A percentile compares a stretch with the other conserved stretches of the same genome.
Evolutionary conservation across 805 yeast genomes (phyloP).

Genomic region (Lipomyces chichibuensis): DNA sequence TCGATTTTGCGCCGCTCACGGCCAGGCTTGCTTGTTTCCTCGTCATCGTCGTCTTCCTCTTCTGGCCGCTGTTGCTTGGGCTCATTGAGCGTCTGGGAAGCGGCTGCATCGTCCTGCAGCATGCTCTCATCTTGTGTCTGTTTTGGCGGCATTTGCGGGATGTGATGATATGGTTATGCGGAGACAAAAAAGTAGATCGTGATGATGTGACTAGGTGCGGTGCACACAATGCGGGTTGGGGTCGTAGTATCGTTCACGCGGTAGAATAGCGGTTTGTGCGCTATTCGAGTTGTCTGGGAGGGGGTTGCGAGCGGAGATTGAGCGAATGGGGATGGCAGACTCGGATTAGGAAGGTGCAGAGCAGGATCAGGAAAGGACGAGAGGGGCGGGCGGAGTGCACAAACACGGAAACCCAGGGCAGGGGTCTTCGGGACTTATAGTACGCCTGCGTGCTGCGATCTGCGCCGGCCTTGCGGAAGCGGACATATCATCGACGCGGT

Average conservation of each 20-base stretch:
- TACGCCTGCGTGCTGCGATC: neutral
- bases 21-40: conserved; percentile 46
- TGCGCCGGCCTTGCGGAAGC: neutral
- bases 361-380: conserved; percentile 29
- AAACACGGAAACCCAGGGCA: conserved; percentile 24
- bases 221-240: neutral
- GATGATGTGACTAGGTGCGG: neutral
- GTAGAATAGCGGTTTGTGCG: neutral
- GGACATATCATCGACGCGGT: neutral
- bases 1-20: conserved; percentile 88
- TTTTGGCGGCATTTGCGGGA: neutral
- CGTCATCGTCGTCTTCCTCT: conserved; percentile 55
- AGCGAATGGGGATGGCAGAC: conserved; percentile 4
- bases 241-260: neutral
- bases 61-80: conserved; percentile 36
- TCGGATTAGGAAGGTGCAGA: conserved; percentile 17
- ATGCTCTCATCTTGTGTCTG: conserved; percentile 18
- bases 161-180: neutral
- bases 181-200: neutral
- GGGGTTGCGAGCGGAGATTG: neutral
- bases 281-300: neutral
- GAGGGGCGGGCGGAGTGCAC: conserved; percentile 20
- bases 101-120: conserved; percentile 24
- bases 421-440: neutral
- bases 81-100: conserved; percentile 12